Conservation (phyloP, 176 grass and related monocot species). For the Rhynchospora pubera region DNA sequence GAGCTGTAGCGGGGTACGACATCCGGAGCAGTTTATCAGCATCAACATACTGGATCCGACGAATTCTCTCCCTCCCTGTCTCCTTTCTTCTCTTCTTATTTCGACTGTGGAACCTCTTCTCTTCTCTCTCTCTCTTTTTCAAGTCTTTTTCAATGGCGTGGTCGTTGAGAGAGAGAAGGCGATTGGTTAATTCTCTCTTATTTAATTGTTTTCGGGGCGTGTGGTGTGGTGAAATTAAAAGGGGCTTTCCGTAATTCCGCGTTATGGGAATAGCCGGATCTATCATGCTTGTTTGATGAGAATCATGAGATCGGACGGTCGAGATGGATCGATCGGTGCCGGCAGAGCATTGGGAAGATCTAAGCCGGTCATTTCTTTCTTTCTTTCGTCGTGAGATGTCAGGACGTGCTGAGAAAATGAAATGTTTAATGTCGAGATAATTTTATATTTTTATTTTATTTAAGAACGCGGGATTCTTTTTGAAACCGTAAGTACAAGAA, state of each 20-base stretch:
- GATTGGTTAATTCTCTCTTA: background rate
- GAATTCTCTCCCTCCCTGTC: background rate
- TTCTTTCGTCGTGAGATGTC: too few relatives aligned
- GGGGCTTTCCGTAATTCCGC: background rate
- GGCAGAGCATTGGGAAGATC: background rate
- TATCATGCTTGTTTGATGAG: background rate
- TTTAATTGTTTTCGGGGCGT: background rate
- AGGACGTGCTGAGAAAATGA: too few relatives aligned
- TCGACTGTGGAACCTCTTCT: background rate
- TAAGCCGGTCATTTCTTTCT: too few relatives aligned
- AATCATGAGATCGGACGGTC: background rate
- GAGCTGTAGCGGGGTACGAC: conserved; percentile 68
- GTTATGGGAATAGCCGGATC: background rate
- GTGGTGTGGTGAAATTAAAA: background rate
- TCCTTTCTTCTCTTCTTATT: background rate
- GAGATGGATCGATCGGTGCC: background rate
- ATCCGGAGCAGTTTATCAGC: conserved; percentile 89
- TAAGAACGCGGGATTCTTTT: too few relatives aligned
- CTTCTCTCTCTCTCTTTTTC: background rate
- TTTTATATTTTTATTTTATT: too few relatives aligned
- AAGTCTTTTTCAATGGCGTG: background rate
- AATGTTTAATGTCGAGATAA: too few relatives aligned
- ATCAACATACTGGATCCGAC: conserved; percentile 34
- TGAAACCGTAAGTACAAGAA: too few relatives aligned
- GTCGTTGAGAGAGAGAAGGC: background rate